Evolutionary conservation across 805 yeast genomes (phyloP), one percentile per base, ranked within the genome.

Genomic region (Candida gorgasii): DNA sequence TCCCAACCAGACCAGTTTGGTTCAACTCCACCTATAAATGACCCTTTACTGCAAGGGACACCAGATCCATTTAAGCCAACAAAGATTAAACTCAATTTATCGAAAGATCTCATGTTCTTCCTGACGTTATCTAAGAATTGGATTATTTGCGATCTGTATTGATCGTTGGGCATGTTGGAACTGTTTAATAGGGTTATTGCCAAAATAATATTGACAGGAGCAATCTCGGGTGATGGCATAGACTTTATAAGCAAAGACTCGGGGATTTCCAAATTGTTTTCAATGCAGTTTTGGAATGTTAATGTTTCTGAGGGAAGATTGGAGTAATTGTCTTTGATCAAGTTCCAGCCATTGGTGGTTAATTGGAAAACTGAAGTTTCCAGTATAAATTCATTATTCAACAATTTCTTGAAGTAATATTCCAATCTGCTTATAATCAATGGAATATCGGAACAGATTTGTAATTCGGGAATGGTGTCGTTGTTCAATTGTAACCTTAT

Each of bases 1-100:
- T 62, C 62, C 79, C 82, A 76, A 1, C 79, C 79, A 9, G 62
- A 58, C 82, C 82, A 78, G 3, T 49, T 48, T 11, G 66, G 57
- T 13, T 61, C 55, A 0, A 71, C 65, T 52, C 75, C 69, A 3
- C 82, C 82, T 31, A 74, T 58, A 47, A 69, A 78, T 1, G 76
- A 67, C 0, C 78, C 75, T 23, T 50, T 50, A 18, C 60, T 55
- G 6, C 67, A 63, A n/a, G 59, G 54, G 26, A 42, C 47, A 6
- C 78, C 69, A 7, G 47, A 44, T 1, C 75, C 74, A 52, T 75
- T 69, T 37, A 69, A 60, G 1, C 83, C 82, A 15, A 73, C 58
- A 13, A 75, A 56, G 0, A 79, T 67, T 15, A 79, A 45, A 0
- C 82, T 82, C 11, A 79, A 51, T 29, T 59, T 63, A 51, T 78